phyloP scores from a whole-genome alignment of 495 filamentous ascomycete genomes.

The Cercophora newfieldiana region DNA sequence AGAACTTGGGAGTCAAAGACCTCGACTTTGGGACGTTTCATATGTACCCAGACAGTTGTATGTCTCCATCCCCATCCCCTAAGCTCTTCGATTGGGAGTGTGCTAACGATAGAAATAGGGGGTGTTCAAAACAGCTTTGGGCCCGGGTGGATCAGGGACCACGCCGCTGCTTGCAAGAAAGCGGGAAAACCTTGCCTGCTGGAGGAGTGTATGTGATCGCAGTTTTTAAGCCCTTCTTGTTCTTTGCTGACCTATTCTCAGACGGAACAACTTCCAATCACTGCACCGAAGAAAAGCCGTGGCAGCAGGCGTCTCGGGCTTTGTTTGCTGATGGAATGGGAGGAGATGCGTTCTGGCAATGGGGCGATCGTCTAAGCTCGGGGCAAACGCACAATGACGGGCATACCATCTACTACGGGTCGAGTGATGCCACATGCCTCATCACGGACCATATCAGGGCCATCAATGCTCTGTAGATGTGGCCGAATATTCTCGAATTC shows the following conservation, averaged over 20 bases:
- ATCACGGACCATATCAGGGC: conserved; percentile 60
- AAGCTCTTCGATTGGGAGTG: neutral
- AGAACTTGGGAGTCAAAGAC: conserved; percentile 49
- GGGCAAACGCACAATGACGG: conserved; percentile 57
- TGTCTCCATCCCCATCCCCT: conserved; percentile 11
- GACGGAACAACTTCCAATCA: conserved; percentile 50
- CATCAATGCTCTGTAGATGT: conserved; percentile 33
- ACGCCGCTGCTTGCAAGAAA: conserved; percentile 53
- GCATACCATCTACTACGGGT: conserved; percentile 60
- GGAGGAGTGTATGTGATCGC: conserved; percentile 52
- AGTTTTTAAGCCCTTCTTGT: neutral
- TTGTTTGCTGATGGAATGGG: conserved; percentile 47
- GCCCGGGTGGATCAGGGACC: conserved; percentile 56
- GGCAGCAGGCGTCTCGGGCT: conserved; percentile 56
- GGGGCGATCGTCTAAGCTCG: conserved; percentile 53
- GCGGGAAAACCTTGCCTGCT: conserved; percentile 63
- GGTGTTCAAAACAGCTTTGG: conserved; percentile 43
- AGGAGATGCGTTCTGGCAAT: conserved; percentile 66
- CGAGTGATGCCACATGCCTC: conserved; percentile 53
- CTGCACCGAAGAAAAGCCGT: conserved; percentile 46
- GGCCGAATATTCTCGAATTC: neutral
- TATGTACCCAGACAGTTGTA: conserved; percentile 56
- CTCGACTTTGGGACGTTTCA: conserved; percentile 68
- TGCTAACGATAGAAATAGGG: conserved; percentile 35
- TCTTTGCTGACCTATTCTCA: conserved; percentile 22